These are phyloP conservation scores for Cylindrotheca fusiformis DNA, from an alignment of 108 stramenopile species.

Conservation along the genomic window DNA sequence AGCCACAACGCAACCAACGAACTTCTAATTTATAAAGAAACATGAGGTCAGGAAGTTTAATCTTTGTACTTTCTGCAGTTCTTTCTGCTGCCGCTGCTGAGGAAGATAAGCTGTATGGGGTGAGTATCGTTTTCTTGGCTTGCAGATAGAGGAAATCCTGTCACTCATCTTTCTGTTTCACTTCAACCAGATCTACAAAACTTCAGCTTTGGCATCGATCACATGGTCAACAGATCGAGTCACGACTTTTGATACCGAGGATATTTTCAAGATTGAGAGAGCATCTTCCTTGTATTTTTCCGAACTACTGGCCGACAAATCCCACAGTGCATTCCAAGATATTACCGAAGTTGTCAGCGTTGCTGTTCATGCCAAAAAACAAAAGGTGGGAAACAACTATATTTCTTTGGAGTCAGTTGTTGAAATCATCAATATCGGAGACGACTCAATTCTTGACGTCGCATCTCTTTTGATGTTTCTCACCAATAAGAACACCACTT, in stretches of 20 bases:
- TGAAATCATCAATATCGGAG: constrained; percentile 22
- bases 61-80: too few relatives aligned
- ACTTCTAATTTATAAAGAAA: too few relatives aligned
- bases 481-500: constrained; percentile 27
- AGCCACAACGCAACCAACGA: neutral
- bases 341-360: constrained; percentile 14
- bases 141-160: too few relatives aligned
- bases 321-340: constrained; percentile 15
- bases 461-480: constrained; percentile 24
- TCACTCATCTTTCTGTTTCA: neutral
- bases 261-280: constrained; percentile 26
- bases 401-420: constrained; percentile 12
- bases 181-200: constrained; percentile 24
- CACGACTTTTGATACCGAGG: constrained; percentile 8
- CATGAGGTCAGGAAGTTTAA: too few relatives aligned
- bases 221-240: constrained; percentile 7
- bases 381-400: constrained; percentile 9
- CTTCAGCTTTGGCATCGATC: constrained; percentile 11
- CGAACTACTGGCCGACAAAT: constrained; percentile 19
- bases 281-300: constrained; percentile 17
- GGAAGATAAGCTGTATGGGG: neutral
- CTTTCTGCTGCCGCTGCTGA: neutral
- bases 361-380: constrained; percentile 15
- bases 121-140: neutral
- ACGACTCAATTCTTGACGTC: constrained; percentile 23